These are phyloP conservation scores for Metschnikowia koreensis DNA, from an alignment of 805 yeast species.

Conservation along the genomic window DNA sequence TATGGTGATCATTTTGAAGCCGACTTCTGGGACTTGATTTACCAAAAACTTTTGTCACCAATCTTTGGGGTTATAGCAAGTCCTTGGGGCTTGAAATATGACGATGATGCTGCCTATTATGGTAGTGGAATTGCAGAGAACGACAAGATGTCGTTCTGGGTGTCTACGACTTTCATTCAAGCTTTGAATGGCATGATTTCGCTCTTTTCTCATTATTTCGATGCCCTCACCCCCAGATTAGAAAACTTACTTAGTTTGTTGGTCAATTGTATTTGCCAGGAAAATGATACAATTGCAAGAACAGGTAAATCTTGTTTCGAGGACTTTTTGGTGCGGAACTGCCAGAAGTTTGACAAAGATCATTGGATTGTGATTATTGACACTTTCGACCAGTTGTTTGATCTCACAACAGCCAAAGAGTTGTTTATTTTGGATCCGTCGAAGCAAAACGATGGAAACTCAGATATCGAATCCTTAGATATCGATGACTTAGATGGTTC, in stretches of 20 bases:
- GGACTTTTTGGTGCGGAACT: conserved; percentile 74
- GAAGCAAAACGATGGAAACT: conserved; percentile 16
- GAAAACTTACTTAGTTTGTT: conserved; percentile 76
- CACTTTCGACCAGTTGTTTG: conserved; percentile 69
- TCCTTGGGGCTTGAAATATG: conserved; percentile 65
- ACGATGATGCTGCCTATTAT: conserved; percentile 38
- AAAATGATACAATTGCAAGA: conserved; percentile 92
- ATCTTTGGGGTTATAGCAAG: conserved; percentile 77
- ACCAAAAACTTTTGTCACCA: conserved; percentile 80
- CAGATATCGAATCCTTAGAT: conserved; percentile 25
- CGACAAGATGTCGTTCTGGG: conserved; percentile 92
- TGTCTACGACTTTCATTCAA: conserved; percentile 93
- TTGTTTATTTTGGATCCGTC: conserved; percentile 64
- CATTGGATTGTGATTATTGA: conserved; percentile 76
- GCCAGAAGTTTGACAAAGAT: conserved; percentile 52
- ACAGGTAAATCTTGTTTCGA: conserved; percentile 90
- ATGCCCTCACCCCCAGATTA: conserved; percentile 66
- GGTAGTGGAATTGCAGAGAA: conserved; percentile 37
- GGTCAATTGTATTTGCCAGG: conserved; percentile 90
- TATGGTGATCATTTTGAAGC: conserved; percentile 75
- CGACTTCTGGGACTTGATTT: conserved; percentile 79
- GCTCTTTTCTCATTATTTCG: conserved; percentile 79
- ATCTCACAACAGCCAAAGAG: conserved; percentile 81
- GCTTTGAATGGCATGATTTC: conserved; percentile 87
- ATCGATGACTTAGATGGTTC: conserved; percentile 8